These are phyloP conservation scores for Neurospora sp. DNA, from an alignment of 495 filamentous ascomycete genomes.

Conservation along the genomic window DNA sequence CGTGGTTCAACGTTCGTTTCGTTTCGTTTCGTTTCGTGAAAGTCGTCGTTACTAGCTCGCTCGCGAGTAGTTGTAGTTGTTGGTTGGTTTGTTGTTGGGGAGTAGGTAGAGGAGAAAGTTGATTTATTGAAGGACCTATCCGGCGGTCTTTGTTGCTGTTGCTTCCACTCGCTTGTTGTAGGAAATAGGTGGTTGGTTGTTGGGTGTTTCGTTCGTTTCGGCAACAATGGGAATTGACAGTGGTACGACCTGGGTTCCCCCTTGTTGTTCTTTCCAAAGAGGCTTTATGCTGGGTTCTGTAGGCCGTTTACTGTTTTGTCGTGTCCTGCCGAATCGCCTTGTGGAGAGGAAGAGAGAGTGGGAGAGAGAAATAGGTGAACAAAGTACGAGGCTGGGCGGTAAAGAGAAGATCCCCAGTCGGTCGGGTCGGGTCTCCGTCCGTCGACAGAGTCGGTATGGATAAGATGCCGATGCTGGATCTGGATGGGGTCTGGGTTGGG, in stretches of 20 bases:
- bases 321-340: not conserved
- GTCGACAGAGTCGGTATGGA: not conserved
- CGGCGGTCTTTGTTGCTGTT: not conserved
- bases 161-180: not conserved
- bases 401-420: not conserved
- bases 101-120: not conserved
- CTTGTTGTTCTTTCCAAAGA: not conserved
- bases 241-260: not conserved
- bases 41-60: not conserved
- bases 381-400: not conserved
- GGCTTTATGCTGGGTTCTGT: not conserved
- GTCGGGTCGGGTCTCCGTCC: not conserved
- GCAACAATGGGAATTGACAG: not conserved
- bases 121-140: not conserved
- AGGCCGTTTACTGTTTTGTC: not conserved
- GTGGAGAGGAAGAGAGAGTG: not conserved
- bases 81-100: not conserved
- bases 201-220: not conserved
- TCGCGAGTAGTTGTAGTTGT: not conserved
- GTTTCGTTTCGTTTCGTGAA: not conserved
- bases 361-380: not conserved
- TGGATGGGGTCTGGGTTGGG: not conserved
- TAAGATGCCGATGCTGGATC: not conserved
- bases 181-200: not conserved
- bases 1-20: not conserved